Evolutionary conservation across 108 stramenopile species (phyloP).

Genomic region (Cyclotella baltica): DNA sequence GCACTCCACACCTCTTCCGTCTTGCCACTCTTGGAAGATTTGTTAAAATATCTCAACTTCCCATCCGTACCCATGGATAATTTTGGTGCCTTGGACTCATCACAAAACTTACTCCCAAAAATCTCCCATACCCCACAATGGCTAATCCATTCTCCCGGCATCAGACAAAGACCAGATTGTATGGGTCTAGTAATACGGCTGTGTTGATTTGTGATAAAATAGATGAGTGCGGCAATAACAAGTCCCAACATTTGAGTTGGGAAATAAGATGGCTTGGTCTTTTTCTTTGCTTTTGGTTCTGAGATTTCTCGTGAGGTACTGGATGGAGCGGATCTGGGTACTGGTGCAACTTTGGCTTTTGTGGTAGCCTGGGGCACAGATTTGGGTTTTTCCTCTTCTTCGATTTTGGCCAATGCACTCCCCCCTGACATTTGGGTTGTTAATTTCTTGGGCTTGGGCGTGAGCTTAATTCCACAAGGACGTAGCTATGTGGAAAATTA

Average conservation of each 20-base stretch:
- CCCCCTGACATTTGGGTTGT: background rate
- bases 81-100: background rate
- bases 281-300: background rate
- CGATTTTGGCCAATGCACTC: background rate
- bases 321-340: too few relatives aligned
- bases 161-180: background rate
- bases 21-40: background rate
- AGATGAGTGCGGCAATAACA: background rate
- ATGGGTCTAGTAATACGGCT: background rate
- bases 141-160: background rate
- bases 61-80: background rate
- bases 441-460: background rate
- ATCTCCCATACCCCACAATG: conserved; percentile 4
- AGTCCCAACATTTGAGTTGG: background rate
- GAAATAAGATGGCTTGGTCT: background rate
- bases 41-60: background rate
- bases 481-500: background rate
- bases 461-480: background rate
- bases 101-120: background rate
- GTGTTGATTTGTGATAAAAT: background rate
- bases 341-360: background rate
- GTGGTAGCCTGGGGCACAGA: background rate
- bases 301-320: too few relatives aligned
- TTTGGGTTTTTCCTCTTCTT: background rate
- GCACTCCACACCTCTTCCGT: conserved; percentile 1